Evolutionary conservation across 2,329 filamentous ascomycete species (phyloP).

Genomic region (Aspergillus udagawae): DNA sequence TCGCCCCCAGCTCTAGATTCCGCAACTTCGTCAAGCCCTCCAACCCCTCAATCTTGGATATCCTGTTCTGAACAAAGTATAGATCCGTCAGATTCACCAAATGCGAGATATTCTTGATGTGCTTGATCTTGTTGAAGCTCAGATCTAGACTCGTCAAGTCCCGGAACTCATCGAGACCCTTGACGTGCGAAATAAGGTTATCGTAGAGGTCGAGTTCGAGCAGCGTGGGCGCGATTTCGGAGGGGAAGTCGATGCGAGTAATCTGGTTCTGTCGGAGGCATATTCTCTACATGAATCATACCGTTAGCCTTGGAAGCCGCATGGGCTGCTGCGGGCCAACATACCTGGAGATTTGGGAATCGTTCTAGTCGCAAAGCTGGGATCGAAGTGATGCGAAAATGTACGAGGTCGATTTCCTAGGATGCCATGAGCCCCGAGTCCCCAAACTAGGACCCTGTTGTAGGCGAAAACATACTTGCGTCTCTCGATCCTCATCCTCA

Average conservation of each 20-base stretch:
- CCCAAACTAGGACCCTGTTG: background rate
- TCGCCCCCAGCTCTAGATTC: slow-evolving; percentile 87
- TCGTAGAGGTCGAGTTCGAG: slow-evolving; percentile 93
- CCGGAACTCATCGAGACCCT: slow-evolving; percentile 72
- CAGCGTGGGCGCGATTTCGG: slow-evolving; percentile 61
- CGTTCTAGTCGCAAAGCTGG: slow-evolving; percentile 74
- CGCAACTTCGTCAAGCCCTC: slow-evolving; percentile 69
- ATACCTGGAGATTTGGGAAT: slow-evolving; percentile 67
- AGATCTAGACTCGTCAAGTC: slow-evolving; percentile 79
- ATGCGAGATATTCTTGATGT: slow-evolving; percentile 84
- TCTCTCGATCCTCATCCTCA: slow-evolving; percentile 53
- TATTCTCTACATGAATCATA: slow-evolving; percentile 50
- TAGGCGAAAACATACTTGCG: slow-evolving; percentile 40
- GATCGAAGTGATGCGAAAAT: slow-evolving; percentile 77
- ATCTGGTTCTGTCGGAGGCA: slow-evolving; percentile 94
- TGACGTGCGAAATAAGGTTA: slow-evolving; percentile 85
- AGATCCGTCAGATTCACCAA: slow-evolving; percentile 75
- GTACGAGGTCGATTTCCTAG: slow-evolving; percentile 83
- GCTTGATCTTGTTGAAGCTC: slow-evolving; percentile 99
- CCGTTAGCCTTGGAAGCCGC: background rate
- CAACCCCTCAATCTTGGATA: slow-evolving; percentile 79
- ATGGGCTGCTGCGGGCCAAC: background rate
- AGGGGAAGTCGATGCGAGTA: slow-evolving; percentile 71
- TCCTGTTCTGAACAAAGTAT: slow-evolving; percentile 94
- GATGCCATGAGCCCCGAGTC: slow-evolving; percentile 10